Evolutionary conservation across 805 yeast genomes (phyloP), one percentile per base, ranked within the genome.

Genomic region (Metschnikowia gelsemii): DNA sequence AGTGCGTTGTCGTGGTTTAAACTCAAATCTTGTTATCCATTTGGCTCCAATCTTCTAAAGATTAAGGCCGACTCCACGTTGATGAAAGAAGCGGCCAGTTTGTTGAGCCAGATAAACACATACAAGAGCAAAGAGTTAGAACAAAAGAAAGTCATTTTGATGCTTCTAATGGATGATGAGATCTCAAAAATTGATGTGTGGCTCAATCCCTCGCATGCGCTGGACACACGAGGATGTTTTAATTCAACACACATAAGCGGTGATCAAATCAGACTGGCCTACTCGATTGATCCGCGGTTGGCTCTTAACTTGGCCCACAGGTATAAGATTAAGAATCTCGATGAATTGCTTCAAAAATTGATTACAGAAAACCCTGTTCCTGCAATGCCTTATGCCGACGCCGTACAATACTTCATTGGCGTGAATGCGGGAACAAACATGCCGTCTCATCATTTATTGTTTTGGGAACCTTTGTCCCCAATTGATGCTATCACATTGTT

Each of bases 401-500:
- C 87, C 1, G 75, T 86, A 17, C 72, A 73, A 46, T 80, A 74
- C 54, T 72, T 78, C 43, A 56, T 62, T 49, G 76, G 72, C 17
- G 64, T 66, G 28, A 61, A 65, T 45, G 66, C 62, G 2, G 66
- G 65, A 3, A 56, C 63, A 27, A 58, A 55, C 14, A 63, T 58
- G 63, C 74, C 75, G 11, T 51, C 61, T 11, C 62, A 70, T 43
- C 68, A 68, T 35, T 60, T 77, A 27, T 61, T 84, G 6, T 80
- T 80, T 55, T 90, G 95, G 95, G 72, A 73, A 16, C 79, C 88
- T 0, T 76, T 83, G 20, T 72, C 87, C 11, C 98, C 98, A 3
- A 72, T 91, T 35, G 89, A 86, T 54, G 80, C 96, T 1, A 88
- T 93, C 52, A 85, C 84, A 45, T 70, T 87, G 51, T 87, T 93